Percentiles rank a stretch among this genome's conserved stretches.
phyloP scores from a whole-genome alignment of 345 rosid genomes.

The Eucalyptus decipiens region DNA sequence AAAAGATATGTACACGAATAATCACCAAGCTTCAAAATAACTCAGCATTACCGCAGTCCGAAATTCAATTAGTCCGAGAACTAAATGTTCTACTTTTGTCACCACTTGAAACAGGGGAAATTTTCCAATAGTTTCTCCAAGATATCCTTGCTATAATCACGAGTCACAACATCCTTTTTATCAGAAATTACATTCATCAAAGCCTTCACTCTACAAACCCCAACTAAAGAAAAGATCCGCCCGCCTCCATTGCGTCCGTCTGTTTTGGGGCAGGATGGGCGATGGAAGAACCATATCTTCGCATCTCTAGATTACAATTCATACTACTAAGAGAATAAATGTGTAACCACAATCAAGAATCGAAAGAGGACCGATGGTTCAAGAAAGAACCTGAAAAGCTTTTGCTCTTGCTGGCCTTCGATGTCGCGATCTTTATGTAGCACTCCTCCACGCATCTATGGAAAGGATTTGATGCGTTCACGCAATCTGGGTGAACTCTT shows the following conservation, averaged over 20 bases:
- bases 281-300: background rate
- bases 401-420: background rate
- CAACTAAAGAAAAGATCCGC: background rate
- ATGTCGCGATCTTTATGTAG: background rate
- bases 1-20: background rate
- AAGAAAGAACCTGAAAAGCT: background rate
- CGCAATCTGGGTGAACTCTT: slow-evolving; percentile 15
- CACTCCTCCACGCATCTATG: slow-evolving; percentile 46
- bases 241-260: background rate
- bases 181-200: background rate
- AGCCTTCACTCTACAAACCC: background rate
- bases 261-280: background rate
- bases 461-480: slow-evolving; percentile 47
- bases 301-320: background rate
- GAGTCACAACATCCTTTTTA: background rate
- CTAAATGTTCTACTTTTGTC: background rate
- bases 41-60: background rate
- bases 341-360: background rate
- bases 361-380: background rate
- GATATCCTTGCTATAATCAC: background rate
- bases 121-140: background rate
- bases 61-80: background rate
- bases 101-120: background rate
- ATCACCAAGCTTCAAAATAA: background rate
- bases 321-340: background rate